Evolutionary conservation across 2,329 filamentous ascomycete genomes (phyloP).

Genomic region (Beauveria caledonica): DNA sequence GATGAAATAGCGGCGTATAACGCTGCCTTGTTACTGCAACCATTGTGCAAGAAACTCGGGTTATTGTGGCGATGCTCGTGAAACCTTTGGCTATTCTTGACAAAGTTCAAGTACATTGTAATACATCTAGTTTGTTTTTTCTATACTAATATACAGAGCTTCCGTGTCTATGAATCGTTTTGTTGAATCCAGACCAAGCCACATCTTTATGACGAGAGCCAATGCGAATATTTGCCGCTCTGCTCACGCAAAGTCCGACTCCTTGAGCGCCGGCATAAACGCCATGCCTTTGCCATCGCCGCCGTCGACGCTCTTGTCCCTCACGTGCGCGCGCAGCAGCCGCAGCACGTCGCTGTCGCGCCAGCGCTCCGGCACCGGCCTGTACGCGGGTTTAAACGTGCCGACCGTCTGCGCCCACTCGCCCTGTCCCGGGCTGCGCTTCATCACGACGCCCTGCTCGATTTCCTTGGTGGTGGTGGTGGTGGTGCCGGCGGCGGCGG

Average conservation of each 20-base stretch:
- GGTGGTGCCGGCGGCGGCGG: constrained; percentile 10
- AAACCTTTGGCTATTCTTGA: neutral
- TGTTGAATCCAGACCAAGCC: neutral
- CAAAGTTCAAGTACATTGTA: neutral
- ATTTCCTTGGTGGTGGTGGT: neutral
- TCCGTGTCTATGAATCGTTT: neutral
- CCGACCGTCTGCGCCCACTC: constrained; percentile 98
- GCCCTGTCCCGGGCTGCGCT: constrained; percentile 40
- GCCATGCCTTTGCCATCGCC: constrained; percentile 41
- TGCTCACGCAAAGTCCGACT: neutral
- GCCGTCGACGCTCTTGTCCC: constrained; percentile 41
- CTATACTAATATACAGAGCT: neutral
- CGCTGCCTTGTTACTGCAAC: neutral
- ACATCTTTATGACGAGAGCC: neutral
- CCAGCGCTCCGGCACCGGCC: constrained; percentile 84
- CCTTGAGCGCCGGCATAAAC: constrained; percentile 45
- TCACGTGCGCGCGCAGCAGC: constrained; percentile 74
- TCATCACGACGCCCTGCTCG: constrained; percentile 19
- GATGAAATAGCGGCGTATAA: neutral
- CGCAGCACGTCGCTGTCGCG: constrained; percentile 69
- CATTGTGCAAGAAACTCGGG: no score
- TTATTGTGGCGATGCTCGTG: neutral
- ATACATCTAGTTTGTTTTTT: neutral
- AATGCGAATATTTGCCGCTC: neutral
- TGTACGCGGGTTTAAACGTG: constrained; percentile 86